These are phyloP conservation scores for Saccharomyces hybrid DNA, from an alignment of 1,139 yeast genomes.

Conservation along the genomic window DNA sequence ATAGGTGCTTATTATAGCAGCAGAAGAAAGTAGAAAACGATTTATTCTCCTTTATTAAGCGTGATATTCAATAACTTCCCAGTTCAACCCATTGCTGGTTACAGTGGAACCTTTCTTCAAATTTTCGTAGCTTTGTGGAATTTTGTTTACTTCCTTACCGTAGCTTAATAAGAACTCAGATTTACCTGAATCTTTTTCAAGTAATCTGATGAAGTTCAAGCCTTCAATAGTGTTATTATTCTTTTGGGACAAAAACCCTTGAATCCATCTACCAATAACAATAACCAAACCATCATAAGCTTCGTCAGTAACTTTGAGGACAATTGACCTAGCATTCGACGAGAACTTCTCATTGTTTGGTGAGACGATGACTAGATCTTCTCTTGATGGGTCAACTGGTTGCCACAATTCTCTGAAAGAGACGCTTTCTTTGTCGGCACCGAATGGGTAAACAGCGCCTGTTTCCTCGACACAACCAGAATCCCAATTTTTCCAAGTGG, in stretches of 20 bases:
- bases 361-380: conserved; percentile 15
- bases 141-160: conserved; percentile 28
- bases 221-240: conserved; percentile 17
- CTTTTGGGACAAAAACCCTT: conserved; percentile 42
- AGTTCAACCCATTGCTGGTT: conserved; percentile 20
- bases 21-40: background rate
- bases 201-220: conserved; percentile 24
- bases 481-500: conserved; percentile 29
- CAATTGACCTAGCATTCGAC: conserved; percentile 25
- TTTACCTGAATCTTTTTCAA: conserved; percentile 13
- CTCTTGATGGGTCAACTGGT: conserved; percentile 25
- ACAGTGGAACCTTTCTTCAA: conserved; percentile 19
- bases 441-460: conserved; percentile 28
- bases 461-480: conserved; percentile 29
- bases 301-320: conserved; percentile 30
- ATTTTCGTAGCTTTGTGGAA: conserved; percentile 25
- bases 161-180: conserved; percentile 18
- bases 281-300: conserved; percentile 39
- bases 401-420: conserved; percentile 31
- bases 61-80: conserved; percentile 29
- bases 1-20: background rate
- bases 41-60: conserved; percentile 2
- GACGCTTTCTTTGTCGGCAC: conserved; percentile 22
- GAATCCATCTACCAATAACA: conserved; percentile 47
- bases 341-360: conserved; percentile 8